Conservation (phyloP, 148 eudicot species). For the Polygonum maritimum region DNA sequence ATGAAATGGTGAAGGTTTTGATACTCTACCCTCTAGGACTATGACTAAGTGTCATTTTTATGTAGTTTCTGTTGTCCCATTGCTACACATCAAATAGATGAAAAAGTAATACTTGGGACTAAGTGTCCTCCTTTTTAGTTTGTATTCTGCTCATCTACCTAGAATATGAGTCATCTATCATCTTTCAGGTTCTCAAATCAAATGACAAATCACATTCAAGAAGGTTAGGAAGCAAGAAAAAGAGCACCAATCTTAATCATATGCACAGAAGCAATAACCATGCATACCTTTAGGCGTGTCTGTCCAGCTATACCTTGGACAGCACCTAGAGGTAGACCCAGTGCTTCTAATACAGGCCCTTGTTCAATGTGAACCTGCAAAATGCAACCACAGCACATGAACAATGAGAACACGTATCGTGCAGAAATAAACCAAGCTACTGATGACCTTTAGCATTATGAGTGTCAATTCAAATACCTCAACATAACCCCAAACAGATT, state of each 20-base stretch:
- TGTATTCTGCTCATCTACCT: background rate
- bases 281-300: slow-evolving; percentile 68
- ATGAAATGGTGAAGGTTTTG: background rate
- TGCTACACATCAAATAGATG: background rate
- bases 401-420: background rate
- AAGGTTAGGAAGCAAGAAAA: background rate
- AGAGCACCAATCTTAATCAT: background rate
- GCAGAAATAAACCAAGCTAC: background rate
- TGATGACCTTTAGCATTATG: background rate
- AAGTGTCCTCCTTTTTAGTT: background rate
- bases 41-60: background rate
- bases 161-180: background rate
- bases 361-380: slow-evolving; percentile 93
- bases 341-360: slow-evolving; percentile 84
- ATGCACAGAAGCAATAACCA: background rate
- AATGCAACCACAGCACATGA: background rate
- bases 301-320: slow-evolving; percentile 99
- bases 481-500: slow-evolving; percentile 82
- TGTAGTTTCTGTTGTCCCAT: background rate
- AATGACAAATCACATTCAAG: background rate
- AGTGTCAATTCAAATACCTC: slow-evolving; percentile 43
- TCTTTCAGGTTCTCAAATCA: background rate
- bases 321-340: slow-evolving; percentile 85
- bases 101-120: background rate
- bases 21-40: too few species aligned